phyloP scores from a whole-genome alignment of 495 filamentous ascomycete genomes.

The Penicillium waksmanii region DNA sequence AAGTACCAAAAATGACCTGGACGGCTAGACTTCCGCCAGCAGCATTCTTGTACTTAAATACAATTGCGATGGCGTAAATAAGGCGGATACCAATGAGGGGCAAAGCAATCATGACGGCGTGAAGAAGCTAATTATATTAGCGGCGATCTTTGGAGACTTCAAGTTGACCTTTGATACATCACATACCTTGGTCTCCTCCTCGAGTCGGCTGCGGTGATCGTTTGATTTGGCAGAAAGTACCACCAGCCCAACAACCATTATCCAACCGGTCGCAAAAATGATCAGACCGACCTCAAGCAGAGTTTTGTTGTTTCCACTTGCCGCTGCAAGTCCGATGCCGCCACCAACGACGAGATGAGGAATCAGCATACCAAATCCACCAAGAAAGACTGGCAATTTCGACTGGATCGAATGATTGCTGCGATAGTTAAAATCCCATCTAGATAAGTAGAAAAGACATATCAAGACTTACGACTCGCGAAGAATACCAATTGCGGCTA shows the following conservation, averaged over 20 bases:
- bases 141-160: neutral
- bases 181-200: conserved; percentile 18
- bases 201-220: neutral
- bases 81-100: conserved; percentile 22
- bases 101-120: conserved; percentile 16
- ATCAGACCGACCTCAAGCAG: conserved; percentile 11
- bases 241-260: conserved; percentile 5
- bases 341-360: conserved; percentile 15
- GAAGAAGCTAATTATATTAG: conserved; percentile 16
- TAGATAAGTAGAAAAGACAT: neutral
- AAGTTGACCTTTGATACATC: neutral
- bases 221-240: conserved; percentile 7
- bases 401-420: conserved; percentile 19
- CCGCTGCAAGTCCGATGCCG: conserved; percentile 21
- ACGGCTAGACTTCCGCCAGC: conserved; percentile 17
- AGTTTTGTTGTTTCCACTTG: conserved; percentile 6
- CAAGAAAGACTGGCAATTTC: conserved; percentile 1
- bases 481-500: conserved; percentile 39
- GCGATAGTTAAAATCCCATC: neutral
- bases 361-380: conserved; percentile 5
- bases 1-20: conserved; percentile 18
- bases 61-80: conserved; percentile 19
- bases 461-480: conserved; percentile 43
- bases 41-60: conserved; percentile 10
- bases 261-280: conserved; percentile 16